Evolutionary conservation across 1,284 basidiomycete genomes (phyloP).

Genomic region (Hypsizygus ulmarius): DNA sequence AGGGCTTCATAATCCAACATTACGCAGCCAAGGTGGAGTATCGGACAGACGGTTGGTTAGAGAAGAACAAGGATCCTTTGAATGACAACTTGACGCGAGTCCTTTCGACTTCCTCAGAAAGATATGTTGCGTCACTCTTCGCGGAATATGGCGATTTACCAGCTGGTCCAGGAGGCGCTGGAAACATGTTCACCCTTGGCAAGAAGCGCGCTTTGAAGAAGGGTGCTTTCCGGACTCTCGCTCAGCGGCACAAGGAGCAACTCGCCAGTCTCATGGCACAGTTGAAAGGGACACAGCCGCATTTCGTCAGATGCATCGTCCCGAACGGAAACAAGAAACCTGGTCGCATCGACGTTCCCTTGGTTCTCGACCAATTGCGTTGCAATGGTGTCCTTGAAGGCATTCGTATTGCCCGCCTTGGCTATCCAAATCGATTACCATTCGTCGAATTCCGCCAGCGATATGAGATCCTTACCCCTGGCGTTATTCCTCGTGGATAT

Average conservation of each 20-base stretch:
- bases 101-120: slow-evolving; percentile 80
- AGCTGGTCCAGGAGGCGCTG: slow-evolving; percentile 33
- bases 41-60: slow-evolving; percentile 93
- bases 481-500: slow-evolving; percentile 89
- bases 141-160: slow-evolving; percentile 71
- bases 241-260: slow-evolving; percentile 96
- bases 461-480: slow-evolving; percentile 94
- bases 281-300: slow-evolving; percentile 92
- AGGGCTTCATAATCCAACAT: slow-evolving; percentile 95
- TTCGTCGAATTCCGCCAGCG: slow-evolving; percentile 98
- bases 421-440: slow-evolving; percentile 95
- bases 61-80: slow-evolving; percentile 99
- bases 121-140: slow-evolving; percentile 83
- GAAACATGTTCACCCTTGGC: slow-evolving; percentile 50
- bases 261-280: slow-evolving; percentile 90
- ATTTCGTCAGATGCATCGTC: slow-evolving; percentile 98
- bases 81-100: slow-evolving; percentile 96
- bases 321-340: slow-evolving; percentile 94
- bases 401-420: slow-evolving; percentile 95
- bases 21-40: slow-evolving; percentile 99
- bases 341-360: slow-evolving; percentile 87
- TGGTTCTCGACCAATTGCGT: slow-evolving; percentile 94
- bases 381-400: slow-evolving; percentile 99
- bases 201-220: slow-evolving; percentile 87
- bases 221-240: slow-evolving; percentile 96